These are phyloP conservation scores for Globisporangium perplexum DNA, from an alignment of 352 stramenopile genomes.

Conservation along the genomic window DNA sequence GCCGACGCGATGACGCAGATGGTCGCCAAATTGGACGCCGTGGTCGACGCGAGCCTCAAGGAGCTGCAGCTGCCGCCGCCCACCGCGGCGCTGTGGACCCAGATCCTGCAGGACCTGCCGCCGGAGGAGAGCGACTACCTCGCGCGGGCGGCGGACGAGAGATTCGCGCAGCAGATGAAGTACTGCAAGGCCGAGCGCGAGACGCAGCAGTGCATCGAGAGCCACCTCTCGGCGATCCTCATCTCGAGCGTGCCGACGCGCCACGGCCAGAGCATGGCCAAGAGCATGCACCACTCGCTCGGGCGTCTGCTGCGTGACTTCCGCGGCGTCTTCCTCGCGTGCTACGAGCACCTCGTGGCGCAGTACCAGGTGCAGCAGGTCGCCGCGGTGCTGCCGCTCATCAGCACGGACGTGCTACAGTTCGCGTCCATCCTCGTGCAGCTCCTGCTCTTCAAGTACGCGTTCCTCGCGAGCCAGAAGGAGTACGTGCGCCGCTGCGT, in stretches of 20 bases:
- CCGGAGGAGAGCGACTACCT: constrained; percentile 44
- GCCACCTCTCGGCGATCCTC: constrained; percentile 40
- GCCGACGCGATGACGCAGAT: constrained; percentile 19
- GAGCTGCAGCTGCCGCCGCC: constrained; percentile 15
- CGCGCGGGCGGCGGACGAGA: constrained; percentile 42
- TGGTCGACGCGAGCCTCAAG: constrained; percentile 28
- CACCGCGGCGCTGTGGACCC: constrained; percentile 24
- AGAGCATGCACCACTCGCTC: constrained; percentile 44
- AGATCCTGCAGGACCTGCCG: constrained; percentile 33
- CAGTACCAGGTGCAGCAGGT: constrained; percentile 13
- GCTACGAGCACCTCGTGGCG: constrained; percentile 26
- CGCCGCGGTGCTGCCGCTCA: constrained; percentile 30
- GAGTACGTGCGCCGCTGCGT: constrained; percentile 34
- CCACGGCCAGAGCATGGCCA: constrained; percentile 36
- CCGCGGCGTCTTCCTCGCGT: constrained; percentile 34
- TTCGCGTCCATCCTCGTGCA: constrained; percentile 47
- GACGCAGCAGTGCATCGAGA: constrained; percentile 22
- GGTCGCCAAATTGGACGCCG: constrained; percentile 32
- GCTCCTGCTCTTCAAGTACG: constrained; percentile 55
- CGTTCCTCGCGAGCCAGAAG: constrained; percentile 16
- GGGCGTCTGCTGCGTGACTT: constrained; percentile 45
- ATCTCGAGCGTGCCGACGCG: constrained; percentile 22
- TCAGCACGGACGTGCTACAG: constrained; percentile 43
- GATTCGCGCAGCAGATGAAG: constrained; percentile 62
- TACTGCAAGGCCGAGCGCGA: constrained; percentile 32